A percentile compares a stretch with the other conserved stretches of the same genome.
Conservation (phyloP, 2,329 filamentous ascomycete species). For the Westerdykella sp. region DNA sequence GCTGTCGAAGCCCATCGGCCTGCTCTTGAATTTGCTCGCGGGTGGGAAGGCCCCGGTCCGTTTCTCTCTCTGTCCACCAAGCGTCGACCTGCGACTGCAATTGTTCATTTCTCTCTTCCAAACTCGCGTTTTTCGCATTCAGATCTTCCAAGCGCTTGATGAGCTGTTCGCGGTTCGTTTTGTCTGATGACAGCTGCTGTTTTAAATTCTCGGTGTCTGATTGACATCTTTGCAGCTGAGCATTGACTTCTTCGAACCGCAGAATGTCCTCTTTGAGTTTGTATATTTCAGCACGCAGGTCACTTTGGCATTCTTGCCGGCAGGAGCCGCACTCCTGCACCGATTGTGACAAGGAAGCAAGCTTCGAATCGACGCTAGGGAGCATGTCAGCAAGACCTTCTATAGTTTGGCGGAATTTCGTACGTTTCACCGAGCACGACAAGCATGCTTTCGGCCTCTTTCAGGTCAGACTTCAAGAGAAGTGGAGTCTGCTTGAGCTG, state of each 20-base stretch:
- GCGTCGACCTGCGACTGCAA: no score
- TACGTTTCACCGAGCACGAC: slow-evolving; percentile 17
- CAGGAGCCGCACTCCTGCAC: slow-evolving; percentile 1
- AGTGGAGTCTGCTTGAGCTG: slow-evolving; percentile 11
- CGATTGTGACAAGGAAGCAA: slow-evolving; percentile 7
- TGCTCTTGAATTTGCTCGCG: no score
- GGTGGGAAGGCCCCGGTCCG: no score
- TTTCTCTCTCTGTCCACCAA: no score
- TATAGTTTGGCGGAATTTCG: slow-evolving; percentile 3
- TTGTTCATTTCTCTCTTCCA: no score
- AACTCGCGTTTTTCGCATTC: no score
- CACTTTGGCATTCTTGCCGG: slow-evolving; percentile 6
- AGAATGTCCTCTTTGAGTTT: slow-evolving; percentile 13
- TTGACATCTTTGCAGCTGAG: slow-evolving; percentile 9
- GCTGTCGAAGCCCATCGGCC: no score
- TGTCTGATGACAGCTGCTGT: slow-evolving; percentile 12
- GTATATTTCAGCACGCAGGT: slow-evolving; percentile 13
- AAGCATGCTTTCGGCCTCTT: slow-evolving; percentile 20
- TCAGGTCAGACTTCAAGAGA: slow-evolving; percentile 16
- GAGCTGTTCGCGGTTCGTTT: slow-evolving; percentile 10
- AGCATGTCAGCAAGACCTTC: no score
- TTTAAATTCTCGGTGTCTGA: slow-evolving; percentile 12
- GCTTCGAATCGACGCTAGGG: slow-evolving; percentile 15
- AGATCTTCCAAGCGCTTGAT: slow-evolving; percentile 3
- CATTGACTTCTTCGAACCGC: slow-evolving; percentile 15